Evolutionary conservation across 2,329 filamentous ascomycete species (phyloP).

Genomic region (Endoconidiophora laricicola): DNA sequence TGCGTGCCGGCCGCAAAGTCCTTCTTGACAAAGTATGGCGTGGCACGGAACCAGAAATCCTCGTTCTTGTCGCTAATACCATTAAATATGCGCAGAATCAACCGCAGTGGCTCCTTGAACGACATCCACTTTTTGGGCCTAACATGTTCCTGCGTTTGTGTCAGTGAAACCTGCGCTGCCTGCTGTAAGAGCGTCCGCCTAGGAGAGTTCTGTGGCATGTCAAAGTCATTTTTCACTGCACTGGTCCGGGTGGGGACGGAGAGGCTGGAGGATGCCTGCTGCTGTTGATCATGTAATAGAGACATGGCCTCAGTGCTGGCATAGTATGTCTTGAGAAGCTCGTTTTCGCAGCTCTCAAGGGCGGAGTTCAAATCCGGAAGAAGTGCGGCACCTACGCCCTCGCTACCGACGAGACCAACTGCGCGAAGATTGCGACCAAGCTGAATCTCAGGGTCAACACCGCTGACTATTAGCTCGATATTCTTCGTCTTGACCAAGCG

Average conservation of each 20-base stretch:
- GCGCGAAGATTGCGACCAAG: slow-evolving; percentile 66
- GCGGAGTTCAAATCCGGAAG: slow-evolving; percentile 86
- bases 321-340: slow-evolving; percentile 70
- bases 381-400: slow-evolving; percentile 57
- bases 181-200: slow-evolving; percentile 60
- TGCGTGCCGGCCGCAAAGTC: slow-evolving; percentile 53
- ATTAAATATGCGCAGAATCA: slow-evolving; percentile 92
- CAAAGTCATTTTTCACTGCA: background rate
- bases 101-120: slow-evolving; percentile 76
- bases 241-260: slow-evolving; percentile 26
- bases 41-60: slow-evolving; percentile 83
- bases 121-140: slow-evolving; percentile 64
- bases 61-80: slow-evolving; percentile 72
- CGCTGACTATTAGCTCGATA: slow-evolving; percentile 68
- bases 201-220: slow-evolving; percentile 54
- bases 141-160: slow-evolving; percentile 41
- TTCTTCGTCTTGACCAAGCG: slow-evolving; percentile 61
- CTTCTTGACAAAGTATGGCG: slow-evolving; percentile 55
- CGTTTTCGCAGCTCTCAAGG: slow-evolving; percentile 87
- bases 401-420: slow-evolving; percentile 56
- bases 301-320: slow-evolving; percentile 44
- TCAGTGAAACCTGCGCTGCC: slow-evolving; percentile 41
- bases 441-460: slow-evolving; percentile 57
- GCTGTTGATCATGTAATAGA: slow-evolving; percentile 21
- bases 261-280: slow-evolving; percentile 26